Conservation (phyloP, 2,329 filamentous ascomycete genomes). For the Diaporthe sp. region DNA sequence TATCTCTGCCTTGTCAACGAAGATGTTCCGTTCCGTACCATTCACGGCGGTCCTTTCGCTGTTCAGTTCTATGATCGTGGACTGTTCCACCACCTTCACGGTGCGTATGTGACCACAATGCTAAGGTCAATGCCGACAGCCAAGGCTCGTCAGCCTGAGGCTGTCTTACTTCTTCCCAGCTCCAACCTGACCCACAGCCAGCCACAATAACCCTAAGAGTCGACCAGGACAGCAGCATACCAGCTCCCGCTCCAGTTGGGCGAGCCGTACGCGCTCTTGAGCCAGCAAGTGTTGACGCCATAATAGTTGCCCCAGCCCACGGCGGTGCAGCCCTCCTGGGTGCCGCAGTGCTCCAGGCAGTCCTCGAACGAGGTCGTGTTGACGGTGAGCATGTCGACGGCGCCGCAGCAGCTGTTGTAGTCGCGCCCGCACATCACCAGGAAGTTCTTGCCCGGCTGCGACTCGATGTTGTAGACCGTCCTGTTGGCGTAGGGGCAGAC, state of each 20-base stretch:
- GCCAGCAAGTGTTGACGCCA: slow-evolving; percentile 45
- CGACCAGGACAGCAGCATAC: slow-evolving; percentile 46
- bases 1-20: not conserved
- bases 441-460: slow-evolving; percentile 39
- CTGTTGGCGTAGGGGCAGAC: slow-evolving; percentile 48
- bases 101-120: not conserved
- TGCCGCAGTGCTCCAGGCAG: slow-evolving; percentile 47
- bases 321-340: slow-evolving; percentile 43
- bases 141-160: no score
- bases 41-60: not conserved
- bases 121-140: not conserved
- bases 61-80: not conserved
- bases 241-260: slow-evolving; percentile 42
- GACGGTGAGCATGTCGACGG: slow-evolving; percentile 42
- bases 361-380: slow-evolving; percentile 42
- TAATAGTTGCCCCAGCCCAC: slow-evolving; percentile 49
- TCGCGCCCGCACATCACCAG: slow-evolving; percentile 48
- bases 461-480: slow-evolving; percentile 43
- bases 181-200: no score
- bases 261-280: slow-evolving; percentile 47
- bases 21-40: not conserved
- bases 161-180: no score
- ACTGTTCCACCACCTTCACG: not conserved
- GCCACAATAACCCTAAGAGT: not conserved
- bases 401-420: slow-evolving; percentile 45